Conservation (phyloP, 1,139 yeast genomes). For the Zygosaccharomyces sapae region DNA sequence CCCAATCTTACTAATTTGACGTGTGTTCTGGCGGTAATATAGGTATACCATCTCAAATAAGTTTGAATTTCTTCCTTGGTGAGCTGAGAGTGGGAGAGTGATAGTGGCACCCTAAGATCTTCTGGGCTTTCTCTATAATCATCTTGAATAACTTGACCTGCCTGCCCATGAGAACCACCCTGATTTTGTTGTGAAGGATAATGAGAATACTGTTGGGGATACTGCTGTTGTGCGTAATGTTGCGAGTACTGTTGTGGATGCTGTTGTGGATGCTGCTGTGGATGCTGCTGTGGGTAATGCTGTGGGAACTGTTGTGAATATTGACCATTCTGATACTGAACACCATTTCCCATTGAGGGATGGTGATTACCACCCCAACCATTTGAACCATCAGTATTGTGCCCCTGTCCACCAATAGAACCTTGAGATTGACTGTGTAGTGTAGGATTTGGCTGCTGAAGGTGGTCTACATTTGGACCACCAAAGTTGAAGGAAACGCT, state of each 20-base stretch:
- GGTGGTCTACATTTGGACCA: background rate
- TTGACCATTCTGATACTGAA: background rate
- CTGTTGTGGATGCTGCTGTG: background rate
- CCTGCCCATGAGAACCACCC: background rate
- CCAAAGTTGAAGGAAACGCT: conserved; percentile 29
- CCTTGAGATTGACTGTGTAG: background rate
- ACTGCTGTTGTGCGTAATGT: conserved; percentile 1
- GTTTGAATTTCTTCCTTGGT: conserved; percentile 64
- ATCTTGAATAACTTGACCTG: conserved; percentile 1
- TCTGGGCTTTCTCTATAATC: conserved; percentile 29
- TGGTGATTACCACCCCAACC: background rate
- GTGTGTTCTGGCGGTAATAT: conserved; percentile 57
- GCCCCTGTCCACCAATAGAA: background rate
- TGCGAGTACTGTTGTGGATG: background rate
- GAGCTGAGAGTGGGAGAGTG: conserved; percentile 57
- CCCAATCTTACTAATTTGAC: conserved; percentile 52
- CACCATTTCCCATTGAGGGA: conserved; percentile 4
- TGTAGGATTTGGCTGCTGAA: background rate
- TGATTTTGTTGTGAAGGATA: background rate
- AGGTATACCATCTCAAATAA: conserved; percentile 74
- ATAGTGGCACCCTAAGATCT: conserved; percentile 47
- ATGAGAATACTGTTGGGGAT: background rate
- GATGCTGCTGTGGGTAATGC: too few species aligned
- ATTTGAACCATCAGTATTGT: background rate
- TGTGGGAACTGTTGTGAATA: background rate